Evolutionary conservation across 2,329 filamentous ascomycete species (phyloP).

Genomic region (Apiospora hydei): DNA sequence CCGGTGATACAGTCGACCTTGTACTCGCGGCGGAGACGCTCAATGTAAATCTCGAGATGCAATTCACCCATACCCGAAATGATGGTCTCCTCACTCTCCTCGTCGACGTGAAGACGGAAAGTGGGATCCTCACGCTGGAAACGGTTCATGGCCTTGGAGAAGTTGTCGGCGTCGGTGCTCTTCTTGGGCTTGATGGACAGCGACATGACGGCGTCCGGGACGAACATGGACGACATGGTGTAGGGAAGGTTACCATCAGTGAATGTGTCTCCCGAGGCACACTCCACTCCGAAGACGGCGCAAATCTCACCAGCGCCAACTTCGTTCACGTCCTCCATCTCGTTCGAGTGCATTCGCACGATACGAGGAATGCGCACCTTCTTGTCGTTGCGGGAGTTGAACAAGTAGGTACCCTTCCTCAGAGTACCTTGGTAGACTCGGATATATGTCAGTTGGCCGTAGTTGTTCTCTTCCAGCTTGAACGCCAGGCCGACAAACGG

Average conservation of each 20-base stretch:
- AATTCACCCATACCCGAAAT: slow-evolving; percentile 99
- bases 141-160: slow-evolving; percentile 97
- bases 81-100: slow-evolving; percentile 94
- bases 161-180: slow-evolving; percentile 89
- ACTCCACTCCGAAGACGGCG: slow-evolving; percentile 97
- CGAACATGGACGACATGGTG: slow-evolving; percentile 97
- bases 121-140: slow-evolving; percentile 99
- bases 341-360: slow-evolving; percentile 98
- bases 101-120: slow-evolving; percentile 92
- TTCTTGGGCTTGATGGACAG: slow-evolving; percentile 97
- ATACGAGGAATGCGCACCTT: slow-evolving; percentile 97
- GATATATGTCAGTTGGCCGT: slow-evolving; percentile 97
- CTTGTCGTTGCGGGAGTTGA: slow-evolving; percentile 93
- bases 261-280: slow-evolving; percentile 97
- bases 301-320: slow-evolving; percentile 97
- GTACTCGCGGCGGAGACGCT: slow-evolving; percentile 96
- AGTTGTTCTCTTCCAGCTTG: slow-evolving; percentile 99
- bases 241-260: slow-evolving; percentile 93
- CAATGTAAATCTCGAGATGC: slow-evolving; percentile 96
- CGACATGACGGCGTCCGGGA: slow-evolving; percentile 97
- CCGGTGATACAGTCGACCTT: slow-evolving; percentile 95
- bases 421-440: slow-evolving; percentile 96
- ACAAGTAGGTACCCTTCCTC: slow-evolving; percentile 87
- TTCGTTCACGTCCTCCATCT: slow-evolving; percentile 96
- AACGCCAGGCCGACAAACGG: slow-evolving; percentile 97